phyloP scores from a whole-genome alignment of 1,284 basidiomycete genomes.

The Rhodotorula sp. region DNA sequence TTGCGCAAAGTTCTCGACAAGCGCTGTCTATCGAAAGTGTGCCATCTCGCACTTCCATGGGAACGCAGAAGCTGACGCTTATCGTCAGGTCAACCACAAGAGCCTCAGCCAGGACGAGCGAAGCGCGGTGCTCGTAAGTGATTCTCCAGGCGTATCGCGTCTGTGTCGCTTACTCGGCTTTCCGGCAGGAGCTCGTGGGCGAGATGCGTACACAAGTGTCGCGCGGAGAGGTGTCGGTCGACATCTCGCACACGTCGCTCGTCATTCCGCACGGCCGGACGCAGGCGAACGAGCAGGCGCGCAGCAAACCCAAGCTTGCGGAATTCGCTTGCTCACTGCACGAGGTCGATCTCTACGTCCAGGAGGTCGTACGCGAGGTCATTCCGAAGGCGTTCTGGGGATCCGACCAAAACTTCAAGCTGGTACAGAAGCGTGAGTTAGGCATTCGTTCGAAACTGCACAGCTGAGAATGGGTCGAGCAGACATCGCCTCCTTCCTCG shows the following conservation, averaged over 20 bases:
- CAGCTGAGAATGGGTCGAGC: background rate
- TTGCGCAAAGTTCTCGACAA: conserved; percentile 66
- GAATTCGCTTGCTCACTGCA: conserved; percentile 67
- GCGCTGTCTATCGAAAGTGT: conserved; percentile 72
- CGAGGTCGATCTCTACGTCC: conserved; percentile 70
- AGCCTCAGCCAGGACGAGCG: conserved; percentile 8
- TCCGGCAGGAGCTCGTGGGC: conserved; percentile 22
- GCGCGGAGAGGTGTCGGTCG: conserved; percentile 23
- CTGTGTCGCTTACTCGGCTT: background rate
- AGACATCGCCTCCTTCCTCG: conserved; percentile 73
- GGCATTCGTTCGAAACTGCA: background rate
- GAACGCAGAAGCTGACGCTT: background rate
- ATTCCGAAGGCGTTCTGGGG: conserved; percentile 80
- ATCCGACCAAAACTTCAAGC: conserved; percentile 64
- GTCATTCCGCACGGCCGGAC: conserved; percentile 52
- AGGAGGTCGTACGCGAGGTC: conserved; percentile 63
- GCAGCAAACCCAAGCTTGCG: conserved; percentile 69
- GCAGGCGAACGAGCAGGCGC: conserved; percentile 54
- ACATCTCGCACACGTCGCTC: conserved; percentile 43
- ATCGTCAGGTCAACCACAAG: background rate
- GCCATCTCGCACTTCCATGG: background rate
- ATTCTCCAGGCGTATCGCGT: background rate
- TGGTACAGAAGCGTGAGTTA: conserved; percentile 62
- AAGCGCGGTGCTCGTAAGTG: conserved; percentile 11
- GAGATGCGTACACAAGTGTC: conserved; percentile 26